Evolutionary conservation across 331 rosid genomes (phyloP).

Genomic region (Rhamnella rubrinervis): DNA sequence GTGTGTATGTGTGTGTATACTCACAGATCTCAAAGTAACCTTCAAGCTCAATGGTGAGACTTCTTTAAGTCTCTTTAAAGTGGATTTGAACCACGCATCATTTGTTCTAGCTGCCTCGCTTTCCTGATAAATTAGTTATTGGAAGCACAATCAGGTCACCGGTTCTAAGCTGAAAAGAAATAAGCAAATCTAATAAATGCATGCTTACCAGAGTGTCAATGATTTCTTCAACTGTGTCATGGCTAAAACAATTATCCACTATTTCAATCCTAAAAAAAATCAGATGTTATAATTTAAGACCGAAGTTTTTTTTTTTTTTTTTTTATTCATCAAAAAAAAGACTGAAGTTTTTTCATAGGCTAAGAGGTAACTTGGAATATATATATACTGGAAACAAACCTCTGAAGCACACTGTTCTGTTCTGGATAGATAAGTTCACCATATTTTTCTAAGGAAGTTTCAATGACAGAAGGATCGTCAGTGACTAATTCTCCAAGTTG

Average conservation of each 20-base stretch:
- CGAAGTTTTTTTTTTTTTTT: too few species aligned
- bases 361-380: not conserved
- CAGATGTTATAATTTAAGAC: constrained; percentile 1
- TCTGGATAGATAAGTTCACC: constrained; percentile 60
- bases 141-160: constrained; percentile 11
- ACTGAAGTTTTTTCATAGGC: not conserved
- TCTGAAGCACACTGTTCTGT: constrained; percentile 49
- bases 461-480: constrained; percentile 87
- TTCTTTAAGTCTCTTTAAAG: constrained; percentile 66
- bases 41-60: constrained; percentile 86
- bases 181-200: not conserved
- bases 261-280: constrained; percentile 58
- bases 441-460: constrained; percentile 69
- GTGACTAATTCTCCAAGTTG: constrained; percentile 73
- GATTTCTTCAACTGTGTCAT: constrained; percentile 86
- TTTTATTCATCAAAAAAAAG: too few species aligned
- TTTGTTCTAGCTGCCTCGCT: constrained; percentile 58
- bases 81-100: constrained; percentile 71
- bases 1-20: constrained; percentile 30
- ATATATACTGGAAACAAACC: constrained; percentile 42
- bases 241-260: constrained; percentile 74
- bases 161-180: constrained; percentile 18
- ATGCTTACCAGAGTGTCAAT: constrained; percentile 69
- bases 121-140: constrained; percentile 46
- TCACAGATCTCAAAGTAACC: constrained; percentile 86